Base-by-base conservation (phyloP, 164 flowering plant species). In the Umbellularia californica region DNA sequence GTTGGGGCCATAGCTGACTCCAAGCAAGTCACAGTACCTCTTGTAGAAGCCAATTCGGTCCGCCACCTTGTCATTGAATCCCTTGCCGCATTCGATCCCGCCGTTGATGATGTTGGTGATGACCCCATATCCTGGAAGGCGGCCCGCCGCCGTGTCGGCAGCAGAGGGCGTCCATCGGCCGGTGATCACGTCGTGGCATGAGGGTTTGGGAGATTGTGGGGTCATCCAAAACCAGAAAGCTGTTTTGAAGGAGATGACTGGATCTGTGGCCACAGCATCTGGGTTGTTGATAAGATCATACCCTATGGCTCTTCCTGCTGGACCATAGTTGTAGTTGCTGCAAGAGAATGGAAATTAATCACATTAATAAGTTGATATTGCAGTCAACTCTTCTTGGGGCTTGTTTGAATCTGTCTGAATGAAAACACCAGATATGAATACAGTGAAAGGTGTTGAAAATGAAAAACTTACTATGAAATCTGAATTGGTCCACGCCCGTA, bases 71-170 rank as follows among this genome's bases (percentile, higher is more conserved):
- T 12, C 58, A n/a, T 64, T 24, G 17, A 2, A 14, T 12, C 73
- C 74, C 50, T 27, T 58, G 27, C 70, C 70, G 81, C 88, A 86
- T 65, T 86, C 85, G 17, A 84, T 17, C 2, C 84, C 86, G 5
- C 88, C 86, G 24, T 82, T 85, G 75, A 85, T 85, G 62, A 85
- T 85, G 83, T 84, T 86, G 33, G 88, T 86, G 76, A 77, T 72
- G 19, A 77, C 82, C 7, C 85, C 87, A 50, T 74, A 86, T 2
- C 87, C 85, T 1, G 85, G 72, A 0, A 70, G 71, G 27, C 83
- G 72, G 5, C 83, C 82, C 1, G 87, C 87, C 2, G 77, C 27
- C 1, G 1, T 24, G 58, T 84, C 85, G 2, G 78, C 76, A 3
- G 35, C 72, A 0, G 83, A 78, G 0, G 84, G 87, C 10, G 58